These are phyloP conservation scores for Diddensiella transvaalensis DNA, from an alignment of 805 yeast species.

Conservation along the genomic window DNA sequence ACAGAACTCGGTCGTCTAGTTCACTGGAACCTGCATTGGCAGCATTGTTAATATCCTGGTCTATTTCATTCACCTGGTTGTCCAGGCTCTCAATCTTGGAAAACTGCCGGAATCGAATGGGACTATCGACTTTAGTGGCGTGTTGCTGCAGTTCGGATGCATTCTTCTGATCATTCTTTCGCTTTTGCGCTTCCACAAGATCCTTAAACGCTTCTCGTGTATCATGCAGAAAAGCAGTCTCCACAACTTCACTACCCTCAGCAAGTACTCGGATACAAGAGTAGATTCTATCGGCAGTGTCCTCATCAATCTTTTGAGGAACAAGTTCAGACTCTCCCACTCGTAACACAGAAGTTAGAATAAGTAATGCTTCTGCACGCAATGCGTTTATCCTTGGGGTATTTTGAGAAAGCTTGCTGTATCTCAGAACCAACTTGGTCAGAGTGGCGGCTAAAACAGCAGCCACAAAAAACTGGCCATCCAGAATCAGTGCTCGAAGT, in stretches of 20 bases:
- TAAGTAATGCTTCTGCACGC: slow-evolving; percentile 91
- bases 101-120: slow-evolving; percentile 76
- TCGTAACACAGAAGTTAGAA: slow-evolving; percentile 86
- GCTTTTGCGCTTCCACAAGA: slow-evolving; percentile 61
- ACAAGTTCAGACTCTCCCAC: slow-evolving; percentile 74
- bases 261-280: slow-evolving; percentile 74
- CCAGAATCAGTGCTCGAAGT: slow-evolving; percentile 72
- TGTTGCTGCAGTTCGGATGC: slow-evolving; percentile 56
- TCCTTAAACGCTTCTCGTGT: slow-evolving; percentile 79
- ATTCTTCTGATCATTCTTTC: slow-evolving; percentile 52
- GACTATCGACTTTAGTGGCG: slow-evolving; percentile 75
- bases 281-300: slow-evolving; percentile 89
- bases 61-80: slow-evolving; percentile 47
- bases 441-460: slow-evolving; percentile 84
- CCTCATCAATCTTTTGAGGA: slow-evolving; percentile 84
- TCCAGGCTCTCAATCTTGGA: slow-evolving; percentile 42
- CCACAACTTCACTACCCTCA: slow-evolving; percentile 45
- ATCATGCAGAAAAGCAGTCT: slow-evolving; percentile 77
- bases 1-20: slow-evolving; percentile 46
- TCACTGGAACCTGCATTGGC: slow-evolving; percentile 44
- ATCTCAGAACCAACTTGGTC: slow-evolving; percentile 80
- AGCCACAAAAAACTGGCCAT: slow-evolving; percentile 88
- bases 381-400: slow-evolving; percentile 65
- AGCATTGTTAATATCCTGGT: slow-evolving; percentile 54
- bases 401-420: slow-evolving; percentile 53